These are phyloP conservation scores for Endocladia muricata DNA, from an alignment of 31 red algal species.

Conservation along the genomic window DNA sequence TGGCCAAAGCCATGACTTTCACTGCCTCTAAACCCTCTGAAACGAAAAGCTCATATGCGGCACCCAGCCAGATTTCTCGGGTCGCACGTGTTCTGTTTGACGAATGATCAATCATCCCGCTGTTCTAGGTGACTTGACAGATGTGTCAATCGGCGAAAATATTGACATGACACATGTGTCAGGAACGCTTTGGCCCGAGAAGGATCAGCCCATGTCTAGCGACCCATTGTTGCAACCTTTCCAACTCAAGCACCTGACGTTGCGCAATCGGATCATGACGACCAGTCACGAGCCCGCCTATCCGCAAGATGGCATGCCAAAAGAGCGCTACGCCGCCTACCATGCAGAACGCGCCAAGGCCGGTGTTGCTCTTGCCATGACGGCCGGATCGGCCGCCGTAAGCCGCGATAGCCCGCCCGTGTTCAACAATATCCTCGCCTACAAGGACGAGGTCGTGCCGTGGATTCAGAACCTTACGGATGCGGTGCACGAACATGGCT, in stretches of 20 bases:
- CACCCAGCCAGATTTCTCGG: too few species aligned
- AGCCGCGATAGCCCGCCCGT: neutral
- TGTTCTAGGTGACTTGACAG: too few species aligned
- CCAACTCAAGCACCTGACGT: neutral
- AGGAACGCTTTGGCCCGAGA: too few species aligned
- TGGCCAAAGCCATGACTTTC: too few species aligned
- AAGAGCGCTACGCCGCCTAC: neutral
- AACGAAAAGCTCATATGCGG: too few species aligned
- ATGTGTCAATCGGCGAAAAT: too few species aligned
- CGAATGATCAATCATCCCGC: too few species aligned
- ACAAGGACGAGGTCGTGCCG: neutral
- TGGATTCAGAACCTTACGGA: neutral
- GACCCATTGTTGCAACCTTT: constrained; percentile 1
- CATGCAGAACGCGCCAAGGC: neutral
- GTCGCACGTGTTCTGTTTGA: too few species aligned
- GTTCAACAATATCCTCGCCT: neutral
- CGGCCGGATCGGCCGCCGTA: neutral
- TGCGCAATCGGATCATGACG: constrained; percentile 1
- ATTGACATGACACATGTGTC: too few species aligned
- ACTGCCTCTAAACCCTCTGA: too few species aligned
- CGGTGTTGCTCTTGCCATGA: constrained; percentile 1
- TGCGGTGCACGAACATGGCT: neutral
- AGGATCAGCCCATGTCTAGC: too few species aligned
- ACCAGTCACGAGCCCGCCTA: neutral
- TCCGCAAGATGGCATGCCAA: neutral